Conservation (phyloP, 805 yeast species). For the Pichia nanzhaoensis region DNA sequence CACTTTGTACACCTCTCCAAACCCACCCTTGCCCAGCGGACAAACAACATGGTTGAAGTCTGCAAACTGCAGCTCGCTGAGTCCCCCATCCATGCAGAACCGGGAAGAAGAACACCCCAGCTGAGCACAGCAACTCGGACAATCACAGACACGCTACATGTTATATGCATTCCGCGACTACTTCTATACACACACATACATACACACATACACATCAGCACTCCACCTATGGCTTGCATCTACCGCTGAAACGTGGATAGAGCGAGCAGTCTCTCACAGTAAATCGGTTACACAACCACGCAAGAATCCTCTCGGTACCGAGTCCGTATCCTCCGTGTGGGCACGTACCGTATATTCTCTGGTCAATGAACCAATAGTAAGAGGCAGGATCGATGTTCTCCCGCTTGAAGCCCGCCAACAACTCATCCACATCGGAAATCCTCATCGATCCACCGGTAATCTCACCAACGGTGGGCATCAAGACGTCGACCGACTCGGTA, state of each 20-base stretch:
- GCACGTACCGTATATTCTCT: constrained; percentile 93
- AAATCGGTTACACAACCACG: constrained; percentile 96
- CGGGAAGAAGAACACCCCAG: no score
- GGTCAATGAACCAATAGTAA: constrained; percentile 95
- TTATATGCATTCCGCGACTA: no score
- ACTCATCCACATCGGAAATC: constrained; percentile 72
- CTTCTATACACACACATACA: no score
- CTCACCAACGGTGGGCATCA: constrained; percentile 99
- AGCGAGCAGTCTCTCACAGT: constrained; percentile 97
- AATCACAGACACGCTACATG: no score
- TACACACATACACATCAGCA: no score
- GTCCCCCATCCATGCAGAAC: no score
- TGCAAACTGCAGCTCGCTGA: background rate
- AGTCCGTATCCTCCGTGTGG: constrained; percentile 99
- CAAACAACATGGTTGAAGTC: background rate
- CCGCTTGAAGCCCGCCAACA: constrained; percentile 85
- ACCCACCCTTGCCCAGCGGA: constrained; percentile 78
- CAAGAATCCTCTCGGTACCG: constrained; percentile 96
- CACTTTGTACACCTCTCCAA: constrained; percentile 67
- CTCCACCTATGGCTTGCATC: constrained; percentile 93
- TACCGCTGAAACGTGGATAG: constrained; percentile 96
- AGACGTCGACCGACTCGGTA: constrained; percentile 95
- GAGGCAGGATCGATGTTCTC: constrained; percentile 77
- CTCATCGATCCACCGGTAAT: constrained; percentile 99
- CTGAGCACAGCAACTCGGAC: no score